Evolutionary conservation across 129 eudicot genomes (phyloP), one percentile per base, ranked within the genome.

Genomic region (Mikania micrantha): DNA sequence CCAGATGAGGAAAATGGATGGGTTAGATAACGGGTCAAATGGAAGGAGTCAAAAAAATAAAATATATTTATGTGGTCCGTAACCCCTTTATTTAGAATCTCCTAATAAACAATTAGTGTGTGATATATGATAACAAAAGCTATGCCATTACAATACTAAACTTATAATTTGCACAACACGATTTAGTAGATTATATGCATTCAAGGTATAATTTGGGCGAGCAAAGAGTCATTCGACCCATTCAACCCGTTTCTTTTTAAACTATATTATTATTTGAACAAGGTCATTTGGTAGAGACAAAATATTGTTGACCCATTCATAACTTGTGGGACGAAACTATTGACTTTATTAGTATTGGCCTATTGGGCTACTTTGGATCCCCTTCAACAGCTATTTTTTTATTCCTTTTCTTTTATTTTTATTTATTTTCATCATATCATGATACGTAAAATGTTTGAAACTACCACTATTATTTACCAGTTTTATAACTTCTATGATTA

Each of bases 401-500:
- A n/a, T n/a, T n/a, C n/a, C n/a, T n/a, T n/a, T n/a, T n/a, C n/a
- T n/a, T n/a, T n/a, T n/a, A n/a, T n/a, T n/a, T n/a, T n/a, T n/a
- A n/a, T n/a, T n/a, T n/a, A n/a, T n/a, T n/a, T n/a, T n/a, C n/a
- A n/a, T n/a, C n/a, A n/a, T n/a, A n/a, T n/a, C n/a, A n/a, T n/a
- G n/a, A n/a, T 1, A 29, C 2, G 27, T 39, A 63, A 39, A 38
- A 11, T 0, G 35, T 52, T 15, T 22, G 29, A 63, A 24, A 39
- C 0, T 12, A 16, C 16, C 24, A 20, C 12, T 0, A 7, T 0
- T 27, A 29, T n/a, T 66, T 78, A 90, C 97, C 97, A 85, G 90
- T 70, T 77, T 75, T 74, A 92, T 79, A 72, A 86, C 88, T 79
- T 80, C 60, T 49, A 77, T 77, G 50, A 91, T 79, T 53, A 91